phyloP scores from a whole-genome alignment of 768 basidiomycete genomes.

The Lactarius quietus region DNA sequence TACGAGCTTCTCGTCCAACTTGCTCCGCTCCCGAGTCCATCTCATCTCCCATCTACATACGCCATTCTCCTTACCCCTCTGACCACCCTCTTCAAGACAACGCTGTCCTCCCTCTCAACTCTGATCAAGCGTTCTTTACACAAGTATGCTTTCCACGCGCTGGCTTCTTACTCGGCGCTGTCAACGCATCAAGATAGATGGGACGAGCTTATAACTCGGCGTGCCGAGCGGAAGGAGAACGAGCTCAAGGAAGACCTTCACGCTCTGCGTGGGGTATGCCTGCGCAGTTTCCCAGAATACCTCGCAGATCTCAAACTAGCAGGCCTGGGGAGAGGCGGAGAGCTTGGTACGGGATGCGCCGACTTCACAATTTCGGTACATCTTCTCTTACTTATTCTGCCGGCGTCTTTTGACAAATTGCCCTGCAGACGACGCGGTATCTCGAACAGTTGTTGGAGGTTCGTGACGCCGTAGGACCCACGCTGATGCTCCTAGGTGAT shows the following conservation, averaged over 20 bases:
- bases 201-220: slow-evolving; percentile 59
- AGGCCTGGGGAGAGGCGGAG: slow-evolving; percentile 51
- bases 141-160: slow-evolving; percentile 75
- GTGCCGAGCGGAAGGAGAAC: slow-evolving; percentile 47
- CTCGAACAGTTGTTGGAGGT: slow-evolving; percentile 69
- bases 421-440: slow-evolving; percentile 64
- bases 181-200: slow-evolving; percentile 55
- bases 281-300: slow-evolving; percentile 83
- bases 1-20: slow-evolving; percentile 62
- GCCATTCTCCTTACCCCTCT: slow-evolving; percentile 61
- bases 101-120: slow-evolving; percentile 55
- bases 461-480: slow-evolving; percentile 59
- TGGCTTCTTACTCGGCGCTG: slow-evolving; percentile 63
- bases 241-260: slow-evolving; percentile 71
- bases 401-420: neutral
- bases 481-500: slow-evolving; percentile 69
- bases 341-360: slow-evolving; percentile 59
- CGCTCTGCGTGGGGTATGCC: slow-evolving; percentile 60
- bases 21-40: slow-evolving; percentile 51
- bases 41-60: slow-evolving; percentile 55
- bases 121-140: slow-evolving; percentile 76
- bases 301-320: slow-evolving; percentile 74
- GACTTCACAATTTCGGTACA: slow-evolving; percentile 56
- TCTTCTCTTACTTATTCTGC: slow-evolving; percentile 11
- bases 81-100: slow-evolving; percentile 59